Conservation (phyloP, 1,284 basidiomycete genomes). For the Fistulinella cinereoalba region DNA sequence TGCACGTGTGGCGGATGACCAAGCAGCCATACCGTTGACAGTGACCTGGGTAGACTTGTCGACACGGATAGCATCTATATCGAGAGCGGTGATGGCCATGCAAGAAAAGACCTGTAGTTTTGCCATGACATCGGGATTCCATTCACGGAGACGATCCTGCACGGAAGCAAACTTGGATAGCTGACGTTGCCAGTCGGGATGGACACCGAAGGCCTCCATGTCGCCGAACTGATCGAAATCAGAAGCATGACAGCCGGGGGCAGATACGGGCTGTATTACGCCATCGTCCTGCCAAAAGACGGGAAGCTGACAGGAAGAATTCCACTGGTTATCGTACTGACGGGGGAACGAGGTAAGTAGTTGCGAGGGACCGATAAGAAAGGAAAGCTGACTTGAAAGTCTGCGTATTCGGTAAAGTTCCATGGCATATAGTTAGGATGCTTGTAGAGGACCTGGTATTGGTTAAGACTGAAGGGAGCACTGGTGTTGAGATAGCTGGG, state of each 20-base stretch:
- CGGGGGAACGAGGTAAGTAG: slow-evolving; percentile 2
- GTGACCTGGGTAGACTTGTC: slow-evolving; percentile 92
- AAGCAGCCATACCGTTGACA: slow-evolving; percentile 72
- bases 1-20: slow-evolving; percentile 69
- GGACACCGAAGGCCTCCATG: slow-evolving; percentile 94
- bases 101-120: slow-evolving; percentile 79
- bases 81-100: slow-evolving; percentile 80
- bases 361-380: neutral
- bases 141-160: slow-evolving; percentile 89
- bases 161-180: slow-evolving; percentile 92
- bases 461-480: slow-evolving; percentile 73
- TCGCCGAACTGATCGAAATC: slow-evolving; percentile 94
- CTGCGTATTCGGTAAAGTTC: slow-evolving; percentile 80
- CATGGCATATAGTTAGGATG: slow-evolving; percentile 74
- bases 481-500: slow-evolving; percentile 73
- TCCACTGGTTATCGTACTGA: slow-evolving; percentile 64
- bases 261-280: slow-evolving; percentile 50
- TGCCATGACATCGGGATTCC: slow-evolving; percentile 73
- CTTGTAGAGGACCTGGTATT: slow-evolving; percentile 78
- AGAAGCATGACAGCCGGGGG: slow-evolving; percentile 69
- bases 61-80: slow-evolving; percentile 90
- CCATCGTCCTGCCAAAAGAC: slow-evolving; percentile 79
- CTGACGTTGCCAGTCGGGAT: slow-evolving; percentile 91
- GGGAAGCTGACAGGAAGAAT: slow-evolving; percentile 72
- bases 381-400: slow-evolving; percentile 58